Base-by-base conservation (phyloP, 805 yeast species). In the Clavispora carvajalis region DNA sequence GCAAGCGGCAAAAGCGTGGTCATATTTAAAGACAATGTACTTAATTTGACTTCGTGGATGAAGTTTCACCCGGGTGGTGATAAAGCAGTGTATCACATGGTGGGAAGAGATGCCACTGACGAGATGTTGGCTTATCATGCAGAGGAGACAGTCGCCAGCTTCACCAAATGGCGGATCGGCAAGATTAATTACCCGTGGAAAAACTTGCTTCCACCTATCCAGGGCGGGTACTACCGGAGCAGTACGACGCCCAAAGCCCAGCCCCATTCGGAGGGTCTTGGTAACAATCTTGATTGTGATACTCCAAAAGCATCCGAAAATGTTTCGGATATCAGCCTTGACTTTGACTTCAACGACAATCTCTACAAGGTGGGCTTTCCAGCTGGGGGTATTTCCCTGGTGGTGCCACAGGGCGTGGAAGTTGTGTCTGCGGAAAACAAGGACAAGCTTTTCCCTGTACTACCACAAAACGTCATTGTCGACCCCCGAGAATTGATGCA, bases 101-200 rank as follows among this genome's bases (percentile, higher is more conserved):
- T 88, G 3, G 96, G 96, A 2, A 65, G 91, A 41, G 95, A 88
- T 61, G 95, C 95, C 16, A 82, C 93, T 0, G 95, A 87, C 57
- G 96, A 89, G 58, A 87, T 88, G 85, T 75, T 80, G 39, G 89
- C 90, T 7, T 88, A 86, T 53, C 96, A 88, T 57, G 59, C 76
- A 33, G 77, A 71, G 10, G 83, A 77, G 37, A 76, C 93, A 0
- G 63, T 74, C 7, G 36, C 44, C 3, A 59, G 61, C 0, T 82
- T 85, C 58, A 53, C 57, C n/a, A 70, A 61, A 29, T 89, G 76
- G 75, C 73, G 65, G 41, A 72, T 88, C 11, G 96, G 96, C 1
- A 57, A 52, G 10, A 77, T 87, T 6, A 78, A 80, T 40, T 59
- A 68, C 43, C 65, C 66, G 8, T 88, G 96, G 96, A 68, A 67